Percentiles rank a stretch among this genome's conserved stretches.
Evolutionary conservation across 2,329 filamentous ascomycete species (phyloP).

Genomic region (Xylariales sp.): DNA sequence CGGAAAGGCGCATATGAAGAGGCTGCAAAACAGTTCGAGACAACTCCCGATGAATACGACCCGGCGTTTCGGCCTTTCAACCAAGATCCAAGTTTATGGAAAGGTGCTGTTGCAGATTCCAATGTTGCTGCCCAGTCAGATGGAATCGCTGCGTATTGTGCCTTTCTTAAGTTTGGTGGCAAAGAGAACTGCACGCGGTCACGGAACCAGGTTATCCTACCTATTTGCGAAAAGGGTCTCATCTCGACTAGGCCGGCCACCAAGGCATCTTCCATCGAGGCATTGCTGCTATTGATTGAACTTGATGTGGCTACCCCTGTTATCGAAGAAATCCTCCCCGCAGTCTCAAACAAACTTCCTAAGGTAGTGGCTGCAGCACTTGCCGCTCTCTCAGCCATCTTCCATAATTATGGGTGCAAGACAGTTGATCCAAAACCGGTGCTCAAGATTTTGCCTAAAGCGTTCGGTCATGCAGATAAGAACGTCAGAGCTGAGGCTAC

Average conservation of each 20-base stretch:
- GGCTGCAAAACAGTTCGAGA: slow-evolving; percentile 79
- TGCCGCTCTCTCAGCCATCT: slow-evolving; percentile 72
- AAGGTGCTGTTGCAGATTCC: slow-evolving; percentile 85
- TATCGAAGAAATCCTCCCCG: slow-evolving; percentile 83
- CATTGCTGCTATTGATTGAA: slow-evolving; percentile 83
- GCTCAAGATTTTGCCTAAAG: slow-evolving; percentile 82
- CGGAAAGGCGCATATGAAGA: slow-evolving; percentile 94
- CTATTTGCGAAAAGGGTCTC: slow-evolving; percentile 88
- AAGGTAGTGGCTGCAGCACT: slow-evolving; percentile 69
- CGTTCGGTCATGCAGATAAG: slow-evolving; percentile 95
- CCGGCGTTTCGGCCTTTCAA: slow-evolving; percentile 84
- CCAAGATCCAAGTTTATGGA: slow-evolving; percentile 82
- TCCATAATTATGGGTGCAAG: slow-evolving; percentile 93
- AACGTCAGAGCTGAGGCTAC: slow-evolving; percentile 94
- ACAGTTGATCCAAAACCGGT: slow-evolving; percentile 89
- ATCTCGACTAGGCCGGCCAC: slow-evolving; percentile 82
- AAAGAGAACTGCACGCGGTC: slow-evolving; percentile 75
- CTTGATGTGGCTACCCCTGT: slow-evolving; percentile 81
- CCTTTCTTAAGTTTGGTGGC: slow-evolving; percentile 89
- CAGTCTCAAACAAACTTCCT: slow-evolving; percentile 81
- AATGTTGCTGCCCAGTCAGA: slow-evolving; percentile 98
- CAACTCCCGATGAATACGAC: slow-evolving; percentile 79
- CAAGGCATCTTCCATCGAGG: slow-evolving; percentile 83
- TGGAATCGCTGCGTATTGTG: slow-evolving; percentile 79
- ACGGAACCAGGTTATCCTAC: slow-evolving; percentile 66